Evolutionary conservation across 805 yeast genomes (phyloP), one percentile per base, ranked within the genome.

Genomic region (Wickerhamiella spandovensis): DNA sequence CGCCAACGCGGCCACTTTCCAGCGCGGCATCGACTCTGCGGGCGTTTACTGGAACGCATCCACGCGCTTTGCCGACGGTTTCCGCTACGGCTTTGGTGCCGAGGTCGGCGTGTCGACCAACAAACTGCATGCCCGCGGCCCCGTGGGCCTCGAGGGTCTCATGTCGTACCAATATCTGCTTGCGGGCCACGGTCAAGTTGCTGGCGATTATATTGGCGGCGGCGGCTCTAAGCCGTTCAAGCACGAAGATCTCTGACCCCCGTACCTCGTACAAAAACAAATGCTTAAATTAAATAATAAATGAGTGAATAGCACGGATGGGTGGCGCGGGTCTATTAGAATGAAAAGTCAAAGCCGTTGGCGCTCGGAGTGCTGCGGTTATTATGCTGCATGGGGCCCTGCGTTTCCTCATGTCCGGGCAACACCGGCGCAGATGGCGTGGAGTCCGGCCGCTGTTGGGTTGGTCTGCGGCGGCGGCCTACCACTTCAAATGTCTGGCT

Each of bases 41-140:
- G 97, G 97, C 51, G 95, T 92, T 12, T 92, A 87, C 71, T 90
- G 97, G 97, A 92, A 92, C 64, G 90, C 95, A 47, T 84, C 95
- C 20, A 87, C 97, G 8, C 74, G 99, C 63, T 92, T 92, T 69
- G 97, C 99, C 6, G 99, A 92, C 67, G 99, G 99, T 2, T 92
- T 86, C 74, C 77, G 98, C 64, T 92, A 90, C 63, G 99, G 99
- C 0, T 92, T 94, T 64, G 99, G 99, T 48, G 83, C 99, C 5
- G 99, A 92, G 67, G 98, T 92, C 17, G 99, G 99, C 35, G 90
- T 92, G 53, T 83, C 95, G 46, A 92, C 98, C 44, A 89, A 90
- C 64, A 92, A 92, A 66, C 87, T 92, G 54, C 99, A 92, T 64
- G 95, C 98, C 9, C 77, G 99, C 61, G 99, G 99, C 1, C 99